Conservation (phyloP, 2,329 filamentous ascomycete species). For the Diaporthe citriasiana region DNA sequence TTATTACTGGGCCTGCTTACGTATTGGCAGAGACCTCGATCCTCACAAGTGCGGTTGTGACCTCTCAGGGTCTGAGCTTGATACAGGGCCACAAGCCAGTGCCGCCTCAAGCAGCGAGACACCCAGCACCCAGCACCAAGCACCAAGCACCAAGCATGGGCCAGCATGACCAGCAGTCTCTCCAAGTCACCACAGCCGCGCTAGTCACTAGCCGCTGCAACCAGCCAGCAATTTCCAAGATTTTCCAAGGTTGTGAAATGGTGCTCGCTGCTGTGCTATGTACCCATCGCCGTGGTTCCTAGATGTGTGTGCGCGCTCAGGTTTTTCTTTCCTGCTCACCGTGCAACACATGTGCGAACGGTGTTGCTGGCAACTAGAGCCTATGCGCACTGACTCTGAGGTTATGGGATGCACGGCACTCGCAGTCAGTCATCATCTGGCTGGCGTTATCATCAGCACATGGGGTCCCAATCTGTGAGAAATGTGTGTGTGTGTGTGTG, state of each 20-base stretch:
- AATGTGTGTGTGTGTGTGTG: neutral
- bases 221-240: slow-evolving; percentile 30
- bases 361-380: neutral
- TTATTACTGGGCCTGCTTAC: neutral
- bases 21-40: neutral
- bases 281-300: neutral
- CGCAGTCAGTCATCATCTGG: neutral
- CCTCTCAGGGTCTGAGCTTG: slow-evolving; percentile 1
- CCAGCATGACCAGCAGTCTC: neutral
- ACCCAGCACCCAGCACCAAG: no score
- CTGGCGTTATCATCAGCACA: neutral
- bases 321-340: no score
- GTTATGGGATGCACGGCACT: neutral
- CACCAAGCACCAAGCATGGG: no score
- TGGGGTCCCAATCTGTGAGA: neutral
- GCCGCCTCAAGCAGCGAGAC: slow-evolving; percentile 13
- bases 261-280: slow-evolving; percentile 1
- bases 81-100: slow-evolving; percentile 15
- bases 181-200: slow-evolving; percentile 13
- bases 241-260: slow-evolving; percentile 10
- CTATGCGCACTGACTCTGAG: neutral
- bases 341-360: neutral
- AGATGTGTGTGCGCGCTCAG: neutral
- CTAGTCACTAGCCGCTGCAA: slow-evolving; percentile 31
- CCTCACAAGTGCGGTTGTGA: neutral